Base-by-base conservation (phyloP, 108 stramenopile species). In the Pseudonitzschia pungens region DNA sequence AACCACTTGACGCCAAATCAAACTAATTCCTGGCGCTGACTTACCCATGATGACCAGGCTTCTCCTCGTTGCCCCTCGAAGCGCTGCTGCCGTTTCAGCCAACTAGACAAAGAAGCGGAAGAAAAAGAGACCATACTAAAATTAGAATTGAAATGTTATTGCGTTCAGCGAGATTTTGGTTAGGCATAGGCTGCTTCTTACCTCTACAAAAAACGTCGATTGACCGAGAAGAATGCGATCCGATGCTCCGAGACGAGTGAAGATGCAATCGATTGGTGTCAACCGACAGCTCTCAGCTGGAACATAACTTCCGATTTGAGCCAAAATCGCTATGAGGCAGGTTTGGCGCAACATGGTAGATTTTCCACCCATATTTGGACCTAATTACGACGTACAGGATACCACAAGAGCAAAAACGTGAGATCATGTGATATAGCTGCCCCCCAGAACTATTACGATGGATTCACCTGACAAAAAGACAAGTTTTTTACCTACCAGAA, bases 191-290 rank as follows among this genome's bases (percentile, higher is more conserved):
- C 2, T 48, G 14, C 10, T 63, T 26, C 74, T 68, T 75, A 75
- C 74, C 75, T 98, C 98, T 14, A 99, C 98, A 75, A 98, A 99
- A 77, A 99, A 99, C 7, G 99, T 99, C 20, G 94, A 96, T 74
- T 99, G 98, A 0, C 99, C 99, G 33, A 91, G 75, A 42, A 99
- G 83, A 72, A 99, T 98, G n/a, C 97, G 86, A 77, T 99, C 99
- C 24, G 91, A 92, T 4, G 99, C 99, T n/a, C 99, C 99, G 10
- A 99, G 87, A 11, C 99, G 87, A 42, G 99, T 99, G 70, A 96
- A 99, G 68, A 99, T 97, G 26, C 98, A 91, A 83, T 99, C 99
- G 20, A 97, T 82, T 26, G 99, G 99, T 16, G 97, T 97, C 52
- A 99, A 71, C 20, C 59, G 68, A 67, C 90, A 94, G 21, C 78